Conservation (phyloP, 306 rosid species). For the Acacia acuminata region DNA sequence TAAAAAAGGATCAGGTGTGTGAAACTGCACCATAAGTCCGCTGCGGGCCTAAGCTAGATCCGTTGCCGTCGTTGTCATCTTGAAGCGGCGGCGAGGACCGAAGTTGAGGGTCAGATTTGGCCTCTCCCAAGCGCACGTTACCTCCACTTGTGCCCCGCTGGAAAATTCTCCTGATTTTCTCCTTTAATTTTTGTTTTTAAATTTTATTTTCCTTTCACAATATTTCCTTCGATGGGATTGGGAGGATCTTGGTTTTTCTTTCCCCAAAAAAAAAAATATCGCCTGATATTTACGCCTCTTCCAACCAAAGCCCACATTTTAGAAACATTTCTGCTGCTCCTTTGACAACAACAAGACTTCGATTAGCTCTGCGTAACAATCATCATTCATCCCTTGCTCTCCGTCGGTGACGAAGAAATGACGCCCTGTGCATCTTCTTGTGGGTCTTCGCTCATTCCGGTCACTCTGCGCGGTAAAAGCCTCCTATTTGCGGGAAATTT, state of each 20-base stretch:
- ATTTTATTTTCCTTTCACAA: neutral
- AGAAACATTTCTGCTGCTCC: neutral
- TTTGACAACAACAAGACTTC: neutral
- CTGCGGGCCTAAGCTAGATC: too few species aligned
- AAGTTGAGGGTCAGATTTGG: conserved; percentile 16
- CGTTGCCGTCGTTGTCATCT: too few species aligned
- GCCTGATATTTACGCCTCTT: neutral
- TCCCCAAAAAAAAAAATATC: neutral
- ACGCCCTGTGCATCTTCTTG: conserved; percentile 34
- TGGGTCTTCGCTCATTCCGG: conserved; percentile 31
- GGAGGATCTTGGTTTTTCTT: neutral
- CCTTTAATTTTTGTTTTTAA: neutral
- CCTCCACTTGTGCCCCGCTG: neutral
- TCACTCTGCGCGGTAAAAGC: conserved; percentile 22
- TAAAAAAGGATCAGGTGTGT: too few species aligned
- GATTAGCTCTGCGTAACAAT: neutral
- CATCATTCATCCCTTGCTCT: neutral
- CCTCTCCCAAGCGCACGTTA: neutral
- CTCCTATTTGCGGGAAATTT: conserved; percentile 28
- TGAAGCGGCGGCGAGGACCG: too few species aligned
- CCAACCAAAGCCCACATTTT: neutral
- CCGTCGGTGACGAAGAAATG: conserved; percentile 35
- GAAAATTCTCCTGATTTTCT: neutral
- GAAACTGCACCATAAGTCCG: too few species aligned
- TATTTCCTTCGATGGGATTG: neutral